Evolutionary conservation across 805 yeast genomes (phyloP).

Genomic region (Torulaspora indica): DNA sequence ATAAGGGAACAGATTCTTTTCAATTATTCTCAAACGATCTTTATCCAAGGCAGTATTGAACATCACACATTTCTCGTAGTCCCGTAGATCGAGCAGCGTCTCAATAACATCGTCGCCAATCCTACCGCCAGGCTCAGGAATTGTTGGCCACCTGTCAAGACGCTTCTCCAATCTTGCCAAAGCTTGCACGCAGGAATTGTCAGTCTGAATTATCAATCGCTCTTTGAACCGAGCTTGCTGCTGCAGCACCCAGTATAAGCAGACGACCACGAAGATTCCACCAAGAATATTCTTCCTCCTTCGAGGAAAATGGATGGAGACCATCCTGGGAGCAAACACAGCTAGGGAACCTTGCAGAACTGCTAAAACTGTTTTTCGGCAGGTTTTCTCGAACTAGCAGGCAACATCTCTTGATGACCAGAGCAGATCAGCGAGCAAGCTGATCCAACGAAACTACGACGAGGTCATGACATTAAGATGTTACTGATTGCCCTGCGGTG

Average conservation of each 20-base stretch:
- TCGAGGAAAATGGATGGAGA: neutral
- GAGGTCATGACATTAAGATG: too few species aligned
- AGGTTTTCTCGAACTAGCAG: neutral
- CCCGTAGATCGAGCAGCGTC: neutral
- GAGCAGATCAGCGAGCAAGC: too few species aligned
- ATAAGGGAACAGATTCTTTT: constrained; percentile 11
- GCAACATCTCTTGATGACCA: too few species aligned
- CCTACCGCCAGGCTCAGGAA: neutral
- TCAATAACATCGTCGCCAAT: constrained; percentile 10
- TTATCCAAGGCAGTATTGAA: neutral
- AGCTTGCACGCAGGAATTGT: neutral
- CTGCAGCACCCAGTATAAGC: neutral
- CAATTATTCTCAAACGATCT: neutral
- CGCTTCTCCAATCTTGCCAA: neutral
- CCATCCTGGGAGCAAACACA: neutral
- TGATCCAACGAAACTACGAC: too few species aligned
- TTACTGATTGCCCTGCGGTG: too few species aligned
- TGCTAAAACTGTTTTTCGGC: neutral
- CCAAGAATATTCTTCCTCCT: neutral
- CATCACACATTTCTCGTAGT: constrained; percentile 5
- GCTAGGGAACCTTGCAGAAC: neutral
- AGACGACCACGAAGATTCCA: neutral
- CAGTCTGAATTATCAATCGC: neutral
- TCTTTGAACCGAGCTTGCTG: neutral
- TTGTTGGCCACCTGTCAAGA: neutral